Base-by-base conservation (phyloP, 257 asterid species). In the Salvia miltiorrhiza region DNA sequence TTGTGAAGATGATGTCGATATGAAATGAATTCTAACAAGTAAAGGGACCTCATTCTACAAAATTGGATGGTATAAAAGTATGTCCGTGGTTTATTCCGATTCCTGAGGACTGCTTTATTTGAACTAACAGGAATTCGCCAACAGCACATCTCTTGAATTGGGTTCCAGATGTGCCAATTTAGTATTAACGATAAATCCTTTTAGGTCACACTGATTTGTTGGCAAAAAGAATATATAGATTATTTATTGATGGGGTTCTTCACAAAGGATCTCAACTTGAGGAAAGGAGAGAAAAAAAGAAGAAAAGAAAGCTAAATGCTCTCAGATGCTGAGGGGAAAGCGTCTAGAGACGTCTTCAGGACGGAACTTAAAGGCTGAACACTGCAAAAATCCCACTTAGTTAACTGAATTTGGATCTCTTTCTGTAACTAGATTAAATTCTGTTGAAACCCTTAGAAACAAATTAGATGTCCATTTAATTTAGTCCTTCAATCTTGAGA, bases 51-150 rank as follows among this genome's bases (percentile, higher is more conserved):
- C 50, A 49, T 68, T 68, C 62, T 71, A 12, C 41, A 71, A 55
- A 52, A 68, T 64, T 74, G 73, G 56, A 65, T 60, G 78, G 83
- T 80, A 60, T 59, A 74, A 80, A 71, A 78, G 88, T 53, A 80
- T 81, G 70, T 83, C 63, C 21, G 33, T 2, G 82, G 88, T 47
- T 78, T 78, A 84, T 81, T 79, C 86, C 82, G 73, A 41, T 53
- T 47, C 40, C 70, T 33, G 67, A 57, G 72, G 67, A 71, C 49
- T 78, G 68, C 52, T 81, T 63, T 68, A 63, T 64, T 75, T 41
- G 57, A 21, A 47, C 69, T 12, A 24, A 54, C 61, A 23, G 39
- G 39, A 54, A 54, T 12, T 54, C 10, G 61, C 65, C 58, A 62
- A 55, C 71, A 62, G 13, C 79, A 44, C 71, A 21, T 56, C 76